Evolutionary conservation across 2,329 filamentous ascomycete species (phyloP).

Genomic region (Leptographium flavum): DNA sequence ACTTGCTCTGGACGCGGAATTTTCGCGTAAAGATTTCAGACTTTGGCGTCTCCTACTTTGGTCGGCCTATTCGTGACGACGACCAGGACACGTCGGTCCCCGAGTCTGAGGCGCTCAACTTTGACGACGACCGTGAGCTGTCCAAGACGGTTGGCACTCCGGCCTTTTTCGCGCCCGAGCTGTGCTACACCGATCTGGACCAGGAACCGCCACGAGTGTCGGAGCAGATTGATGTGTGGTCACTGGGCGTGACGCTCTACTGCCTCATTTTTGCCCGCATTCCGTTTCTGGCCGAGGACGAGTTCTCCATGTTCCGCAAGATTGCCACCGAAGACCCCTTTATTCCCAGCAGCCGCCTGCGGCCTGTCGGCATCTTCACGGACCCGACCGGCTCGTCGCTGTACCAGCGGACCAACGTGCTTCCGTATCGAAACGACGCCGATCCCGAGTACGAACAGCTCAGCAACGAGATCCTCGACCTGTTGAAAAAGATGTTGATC

Average conservation of each 20-base stretch:
- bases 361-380: conserved; percentile 51
- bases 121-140: conserved; percentile 89
- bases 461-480: conserved; percentile 63
- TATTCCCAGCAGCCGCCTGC: conserved; percentile 70
- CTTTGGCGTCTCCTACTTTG: conserved; percentile 96
- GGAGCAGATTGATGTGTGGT: conserved; percentile 94
- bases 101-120: conserved; percentile 71
- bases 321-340: conserved; percentile 90
- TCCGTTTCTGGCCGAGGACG: conserved; percentile 82
- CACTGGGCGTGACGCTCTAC: conserved; percentile 87
- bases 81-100: conserved; percentile 62
- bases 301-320: conserved; percentile 79
- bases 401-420: conserved; percentile 42
- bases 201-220: conserved; percentile 64
- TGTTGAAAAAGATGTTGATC: conserved; percentile 64
- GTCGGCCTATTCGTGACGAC: conserved; percentile 70
- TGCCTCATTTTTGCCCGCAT: conserved; percentile 89
- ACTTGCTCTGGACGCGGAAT: conserved; percentile 73
- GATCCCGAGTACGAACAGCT: conserved; percentile 77
- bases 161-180: conserved; percentile 91
- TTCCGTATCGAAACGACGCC: conserved; percentile 60
- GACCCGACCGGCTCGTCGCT: conserved; percentile 39
- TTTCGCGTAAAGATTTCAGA: conserved; percentile 94
- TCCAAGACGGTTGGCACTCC: conserved; percentile 96
- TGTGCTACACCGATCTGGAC: conserved; percentile 76